phyloP scores from a whole-genome alignment of 495 filamentous ascomycete genomes.

The Cudoniella acicularis region DNA sequence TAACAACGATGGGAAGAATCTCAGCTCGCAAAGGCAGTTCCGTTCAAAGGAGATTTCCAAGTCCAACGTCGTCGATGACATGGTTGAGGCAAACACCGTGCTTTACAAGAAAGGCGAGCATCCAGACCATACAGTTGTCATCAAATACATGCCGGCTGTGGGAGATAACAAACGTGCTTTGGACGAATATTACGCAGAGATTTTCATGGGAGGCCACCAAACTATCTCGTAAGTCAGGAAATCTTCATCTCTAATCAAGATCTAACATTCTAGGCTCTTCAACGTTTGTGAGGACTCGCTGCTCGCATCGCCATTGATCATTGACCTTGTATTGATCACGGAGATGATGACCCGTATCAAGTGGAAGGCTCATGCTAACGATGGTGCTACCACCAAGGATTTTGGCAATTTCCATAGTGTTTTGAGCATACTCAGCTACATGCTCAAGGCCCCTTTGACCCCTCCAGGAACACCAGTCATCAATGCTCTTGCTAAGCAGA shows the following conservation, averaged over 20 bases:
- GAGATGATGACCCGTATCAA: conserved; percentile 98
- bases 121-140: conserved; percentile 85
- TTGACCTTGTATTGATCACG: conserved; percentile 85
- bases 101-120: conserved; percentile 87
- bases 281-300: conserved; percentile 99
- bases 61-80: conserved; percentile 98
- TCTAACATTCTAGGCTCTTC: conserved; percentile 62
- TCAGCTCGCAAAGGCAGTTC: conserved; percentile 96
- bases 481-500: conserved; percentile 96
- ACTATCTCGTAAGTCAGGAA: conserved; percentile 66
- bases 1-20: conserved; percentile 98
- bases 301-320: conserved; percentile 95
- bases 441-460: conserved; percentile 97
- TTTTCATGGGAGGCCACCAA: conserved; percentile 98
- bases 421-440: conserved; percentile 96
- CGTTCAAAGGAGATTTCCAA: conserved; percentile 99
- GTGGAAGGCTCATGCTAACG: conserved; percentile 66
- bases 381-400: conserved; percentile 51
- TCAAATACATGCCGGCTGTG: conserved; percentile 99
- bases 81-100: conserved; percentile 92
- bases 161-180: conserved; percentile 98
- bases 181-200: conserved; percentile 98
- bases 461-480: conserved; percentile 94
- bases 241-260: background rate
- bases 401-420: conserved; percentile 97